Evolutionary conservation across 345 rosid species (phyloP), one percentile per base, ranked within the genome.

Genomic region (Kandelia obovata): DNA sequence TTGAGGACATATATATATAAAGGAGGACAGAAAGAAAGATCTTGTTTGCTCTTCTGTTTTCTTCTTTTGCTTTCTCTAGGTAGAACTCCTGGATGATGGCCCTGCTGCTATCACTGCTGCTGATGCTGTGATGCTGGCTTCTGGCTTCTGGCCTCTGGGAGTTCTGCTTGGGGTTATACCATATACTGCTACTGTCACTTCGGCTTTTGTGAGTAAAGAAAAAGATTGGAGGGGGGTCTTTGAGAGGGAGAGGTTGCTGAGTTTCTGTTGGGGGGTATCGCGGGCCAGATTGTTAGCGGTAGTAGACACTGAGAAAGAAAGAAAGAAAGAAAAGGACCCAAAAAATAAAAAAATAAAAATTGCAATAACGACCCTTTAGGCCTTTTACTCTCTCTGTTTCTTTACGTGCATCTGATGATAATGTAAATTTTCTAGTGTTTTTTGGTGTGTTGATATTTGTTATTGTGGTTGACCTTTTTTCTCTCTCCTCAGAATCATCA

Each of bases 151-250:
- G 26, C 17, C 59, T 56, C 59, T 56, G 59, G 16, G 26, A 28
- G 59, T 43, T 43, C 49, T 13, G 30, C 59, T 56, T n/a, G 26
- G 16, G 28, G 27, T 1, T 55, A 56, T 21, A 8, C 26, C 30
- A 25, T 21, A 23, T 25, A 25, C 28, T 21, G 13, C 30, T 59
- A 69, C 86, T 83, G 85, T 80, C 82, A 66, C 79, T 76, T 81
- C 77, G 85, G 88, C 73, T 73, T 76, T 82, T 74, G 28, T 64
- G 67, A 27, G 51, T 21, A 56, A 26, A 69, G 47, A 6, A 52
- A 70, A 70, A 35, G 62, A 25, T 55, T 21, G 21, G 21, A 21
- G 21, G 21, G 21, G 71, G 79, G 35, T 27, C 8, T 52, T 35
- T 62, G 78, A 72, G 78, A 78, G 66, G 71, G 73, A 65, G 76